These are phyloP conservation scores for Schizopora paradoxa DNA, from an alignment of 1,284 basidiomycete species.

Conservation along the genomic window DNA sequence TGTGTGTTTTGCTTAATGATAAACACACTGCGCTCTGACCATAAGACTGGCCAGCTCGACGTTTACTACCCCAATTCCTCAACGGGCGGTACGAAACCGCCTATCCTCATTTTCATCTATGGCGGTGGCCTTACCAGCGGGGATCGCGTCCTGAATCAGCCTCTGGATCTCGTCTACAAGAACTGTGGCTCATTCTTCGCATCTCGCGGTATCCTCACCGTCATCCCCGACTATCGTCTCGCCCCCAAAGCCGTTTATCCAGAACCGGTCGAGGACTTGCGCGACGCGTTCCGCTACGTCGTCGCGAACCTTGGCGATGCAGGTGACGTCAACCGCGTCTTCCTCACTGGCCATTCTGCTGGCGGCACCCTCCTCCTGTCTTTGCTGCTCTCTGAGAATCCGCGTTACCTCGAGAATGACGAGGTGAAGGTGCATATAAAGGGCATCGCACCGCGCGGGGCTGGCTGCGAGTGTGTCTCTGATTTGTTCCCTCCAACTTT, in stretches of 20 bases:
- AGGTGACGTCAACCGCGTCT: conserved; percentile 36
- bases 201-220: conserved; percentile 47
- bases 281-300: conserved; percentile 53
- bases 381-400: conserved; percentile 36
- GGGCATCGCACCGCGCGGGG: too few species aligned
- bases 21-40: too few species aligned
- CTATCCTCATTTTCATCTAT: conserved; percentile 57
- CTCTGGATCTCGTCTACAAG: conserved; percentile 46
- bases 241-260: conserved; percentile 52
- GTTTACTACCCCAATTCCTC: conserved; percentile 54
- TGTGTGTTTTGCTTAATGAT: conserved; percentile 27
- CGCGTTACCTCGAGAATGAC: conserved; percentile 29
- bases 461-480: conserved; percentile 40
- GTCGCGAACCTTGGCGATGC: conserved; percentile 31
- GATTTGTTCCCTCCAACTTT: too few species aligned
- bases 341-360: conserved; percentile 54
- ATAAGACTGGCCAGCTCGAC: conserved; percentile 40
- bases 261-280: conserved; percentile 45
- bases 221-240: conserved; percentile 62
- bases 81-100: conserved; percentile 30
- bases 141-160: conserved; percentile 38
- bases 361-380: conserved; percentile 47
- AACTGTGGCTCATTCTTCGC: conserved; percentile 57
- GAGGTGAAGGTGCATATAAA: conserved; percentile 27
- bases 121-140: conserved; percentile 57